Evolutionary conservation across 306 rosid species (phyloP).

Genomic region (Malus fusca): DNA sequence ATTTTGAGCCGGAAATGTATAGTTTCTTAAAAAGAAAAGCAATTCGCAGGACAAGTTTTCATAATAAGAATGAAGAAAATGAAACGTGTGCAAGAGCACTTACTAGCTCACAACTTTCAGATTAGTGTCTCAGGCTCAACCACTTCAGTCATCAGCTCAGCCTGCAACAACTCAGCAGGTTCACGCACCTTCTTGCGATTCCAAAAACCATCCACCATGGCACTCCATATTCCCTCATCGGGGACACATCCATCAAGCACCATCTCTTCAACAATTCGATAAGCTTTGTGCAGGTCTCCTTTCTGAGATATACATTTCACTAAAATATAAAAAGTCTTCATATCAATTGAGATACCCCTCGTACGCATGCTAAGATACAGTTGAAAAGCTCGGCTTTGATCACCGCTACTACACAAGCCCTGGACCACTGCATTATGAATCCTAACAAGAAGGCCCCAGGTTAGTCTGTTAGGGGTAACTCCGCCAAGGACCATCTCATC

Average conservation of each 20-base stretch:
- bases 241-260: conserved; percentile 69
- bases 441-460: conserved; percentile 68
- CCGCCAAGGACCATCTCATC: conserved; percentile 86
- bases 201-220: conserved; percentile 54
- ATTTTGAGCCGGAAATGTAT: neutral
- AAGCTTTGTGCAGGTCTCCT: conserved; percentile 64
- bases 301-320: conserved; percentile 49
- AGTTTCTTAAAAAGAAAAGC: neutral
- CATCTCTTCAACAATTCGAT: conserved; percentile 74
- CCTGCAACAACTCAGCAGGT: conserved; percentile 48
- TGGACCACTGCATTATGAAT: conserved; percentile 67
- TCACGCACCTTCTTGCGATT: conserved; percentile 59
- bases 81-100: neutral
- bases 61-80: neutral
- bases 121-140: neutral
- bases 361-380: conserved; percentile 68
- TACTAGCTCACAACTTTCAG: neutral
- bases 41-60: neutral
- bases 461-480: conserved; percentile 52
- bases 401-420: conserved; percentile 48
- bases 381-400: conserved; percentile 58
- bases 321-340: conserved; percentile 41
- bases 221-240: conserved; percentile 56
- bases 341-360: conserved; percentile 58
- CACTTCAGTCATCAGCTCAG: conserved; percentile 32